A percentile compares a stretch with the other conserved stretches of the same genome.
These are phyloP conservation scores for Fusarium nanum DNA, from an alignment of 2,329 filamentous ascomycete species.

Conservation along the genomic window DNA sequence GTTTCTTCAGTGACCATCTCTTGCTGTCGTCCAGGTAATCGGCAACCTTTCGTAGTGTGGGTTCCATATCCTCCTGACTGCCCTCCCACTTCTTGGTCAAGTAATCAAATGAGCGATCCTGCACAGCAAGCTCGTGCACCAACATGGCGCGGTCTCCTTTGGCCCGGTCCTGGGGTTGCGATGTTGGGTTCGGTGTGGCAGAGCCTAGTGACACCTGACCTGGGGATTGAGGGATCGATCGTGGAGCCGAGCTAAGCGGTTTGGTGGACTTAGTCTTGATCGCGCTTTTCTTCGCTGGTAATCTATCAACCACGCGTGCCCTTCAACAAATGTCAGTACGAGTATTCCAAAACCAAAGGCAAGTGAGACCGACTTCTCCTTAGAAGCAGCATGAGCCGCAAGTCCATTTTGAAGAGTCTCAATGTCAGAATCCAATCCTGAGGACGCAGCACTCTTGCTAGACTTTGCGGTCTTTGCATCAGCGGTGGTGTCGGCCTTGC, in stretches of 20 bases:
- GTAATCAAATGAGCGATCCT: constrained; percentile 62
- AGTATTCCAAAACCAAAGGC: constrained; percentile 15
- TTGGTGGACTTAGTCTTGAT: constrained; percentile 58
- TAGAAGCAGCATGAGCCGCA: constrained; percentile 51
- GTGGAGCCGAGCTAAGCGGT: constrained; percentile 54
- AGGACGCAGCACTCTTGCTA: constrained; percentile 53
- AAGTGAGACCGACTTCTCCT: constrained; percentile 51
- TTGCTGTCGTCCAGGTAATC: constrained; percentile 60
- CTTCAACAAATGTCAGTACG: constrained; percentile 48
- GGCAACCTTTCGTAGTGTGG: constrained; percentile 68
- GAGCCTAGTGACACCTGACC: constrained; percentile 66
- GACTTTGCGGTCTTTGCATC: constrained; percentile 48
- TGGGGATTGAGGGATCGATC: constrained; percentile 65
- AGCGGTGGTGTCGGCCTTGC: constrained; percentile 49
- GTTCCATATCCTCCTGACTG: constrained; percentile 64
- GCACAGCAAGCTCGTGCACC: constrained; percentile 70
- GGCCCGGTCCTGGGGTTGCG: constrained; percentile 63
- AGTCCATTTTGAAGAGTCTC: constrained; percentile 60
- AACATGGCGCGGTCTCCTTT: constrained; percentile 65
- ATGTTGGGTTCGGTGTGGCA: constrained; percentile 62
- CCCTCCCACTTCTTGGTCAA: constrained; percentile 64
- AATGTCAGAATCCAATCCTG: constrained; percentile 62
- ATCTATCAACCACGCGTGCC: constrained; percentile 52
- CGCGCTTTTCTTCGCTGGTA: constrained; percentile 50
- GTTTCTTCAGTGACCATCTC: constrained; percentile 67